A percentile compares a stretch with the other conserved stretches of the same genome.
Evolutionary conservation across 2,329 filamentous ascomycete genomes (phyloP).

Genomic region (Neofusicoccum parvum): DNA sequence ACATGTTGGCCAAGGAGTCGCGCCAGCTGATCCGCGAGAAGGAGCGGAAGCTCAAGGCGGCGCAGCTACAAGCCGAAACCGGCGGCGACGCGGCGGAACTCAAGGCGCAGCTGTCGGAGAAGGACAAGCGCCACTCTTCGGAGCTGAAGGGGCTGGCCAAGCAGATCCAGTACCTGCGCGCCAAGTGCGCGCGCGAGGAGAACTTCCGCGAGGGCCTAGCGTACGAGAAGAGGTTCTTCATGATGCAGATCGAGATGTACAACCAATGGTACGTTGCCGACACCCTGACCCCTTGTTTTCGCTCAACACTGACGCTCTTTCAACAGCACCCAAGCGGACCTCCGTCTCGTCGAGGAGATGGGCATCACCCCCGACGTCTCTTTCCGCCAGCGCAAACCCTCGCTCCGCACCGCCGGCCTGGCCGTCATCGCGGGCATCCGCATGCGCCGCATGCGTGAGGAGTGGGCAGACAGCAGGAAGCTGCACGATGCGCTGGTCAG

Average conservation of each 20-base stretch:
- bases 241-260: conserved; percentile 77
- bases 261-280: conserved; percentile 77
- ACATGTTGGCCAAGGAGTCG: conserved; percentile 21
- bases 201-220: conserved; percentile 77
- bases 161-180: conserved; percentile 89
- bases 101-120: conserved; percentile 58
- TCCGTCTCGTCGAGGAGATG: conserved; percentile 82
- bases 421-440: conserved; percentile 54
- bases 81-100: conserved; percentile 34
- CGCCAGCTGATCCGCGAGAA: conserved; percentile 25
- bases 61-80: conserved; percentile 33
- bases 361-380: conserved; percentile 62
- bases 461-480: conserved; percentile 55
- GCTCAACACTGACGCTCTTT: not conserved
- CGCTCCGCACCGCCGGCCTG: conserved; percentile 51
- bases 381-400: conserved; percentile 42
- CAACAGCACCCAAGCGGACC: conserved; percentile 84
- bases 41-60: conserved; percentile 13
- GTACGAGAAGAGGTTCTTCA: conserved; percentile 83
- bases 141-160: conserved; percentile 81
- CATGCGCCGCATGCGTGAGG: conserved; percentile 52
- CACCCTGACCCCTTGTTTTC: too few species aligned
- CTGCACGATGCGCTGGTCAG: conserved; percentile 49
- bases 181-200: conserved; percentile 77
- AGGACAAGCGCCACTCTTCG: conserved; percentile 70